Evolutionary conservation across 1,284 basidiomycete species (phyloP).

Genomic region (Anthracocystis walkeri): DNA sequence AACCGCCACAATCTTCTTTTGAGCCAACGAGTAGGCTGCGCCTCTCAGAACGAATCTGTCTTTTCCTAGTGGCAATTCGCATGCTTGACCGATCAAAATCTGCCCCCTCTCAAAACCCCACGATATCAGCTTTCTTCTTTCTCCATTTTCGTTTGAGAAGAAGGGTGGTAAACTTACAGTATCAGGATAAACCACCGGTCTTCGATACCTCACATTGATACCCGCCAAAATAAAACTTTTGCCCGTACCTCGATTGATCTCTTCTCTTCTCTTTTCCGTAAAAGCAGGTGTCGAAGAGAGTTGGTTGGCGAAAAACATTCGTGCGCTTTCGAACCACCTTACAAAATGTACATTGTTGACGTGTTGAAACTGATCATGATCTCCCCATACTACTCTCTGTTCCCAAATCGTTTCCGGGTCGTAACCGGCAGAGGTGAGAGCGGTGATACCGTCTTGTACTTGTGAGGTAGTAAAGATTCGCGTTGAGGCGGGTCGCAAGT

Average conservation of each 20-base stretch:
- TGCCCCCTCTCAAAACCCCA: not conserved
- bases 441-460: conserved; percentile 16
- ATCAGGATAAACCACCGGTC: conserved; percentile 58
- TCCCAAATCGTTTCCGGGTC: conserved; percentile 33
- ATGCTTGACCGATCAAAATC: conserved; percentile 55
- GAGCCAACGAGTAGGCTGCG: conserved; percentile 47
- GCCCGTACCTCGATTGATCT: conserved; percentile 49
- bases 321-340: conserved; percentile 58
- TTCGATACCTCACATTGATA: conserved; percentile 59
- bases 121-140: not conserved
- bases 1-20: conserved; percentile 54
- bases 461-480: conserved; percentile 10
- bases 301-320: conserved; percentile 53
- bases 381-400: conserved; percentile 57
- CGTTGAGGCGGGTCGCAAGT: conserved; percentile 20
- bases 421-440: conserved; percentile 18
- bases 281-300: conserved; percentile 9
- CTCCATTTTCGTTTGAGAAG: not conserved
- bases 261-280: conserved; percentile 21
- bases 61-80: conserved; percentile 40
- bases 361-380: conserved; percentile 61
- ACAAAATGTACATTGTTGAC: conserved; percentile 66
- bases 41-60: conserved; percentile 51
- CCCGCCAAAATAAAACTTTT: conserved; percentile 58
- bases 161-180: conserved; percentile 30